These are phyloP conservation scores for Auricularia sp. DNA, from an alignment of 768 basidiomycete genomes.

Conservation along the genomic window DNA sequence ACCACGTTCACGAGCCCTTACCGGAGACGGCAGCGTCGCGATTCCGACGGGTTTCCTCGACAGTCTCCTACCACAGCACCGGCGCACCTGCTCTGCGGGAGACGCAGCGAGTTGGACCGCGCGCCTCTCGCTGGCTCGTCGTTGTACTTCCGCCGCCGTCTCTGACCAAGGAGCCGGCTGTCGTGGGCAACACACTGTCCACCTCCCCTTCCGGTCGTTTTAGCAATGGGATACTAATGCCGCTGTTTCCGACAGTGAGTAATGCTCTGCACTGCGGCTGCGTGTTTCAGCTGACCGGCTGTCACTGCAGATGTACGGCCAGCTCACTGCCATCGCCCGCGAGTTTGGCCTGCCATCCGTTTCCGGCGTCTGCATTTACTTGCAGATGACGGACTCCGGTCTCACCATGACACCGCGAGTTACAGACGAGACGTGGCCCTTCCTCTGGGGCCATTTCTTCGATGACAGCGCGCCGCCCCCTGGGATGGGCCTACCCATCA, in stretches of 20 bases:
- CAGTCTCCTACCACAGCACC: slow-evolving; percentile 47
- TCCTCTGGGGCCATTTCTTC: slow-evolving; percentile 53
- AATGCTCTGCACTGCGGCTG: slow-evolving; percentile 2
- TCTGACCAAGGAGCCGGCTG: slow-evolving; percentile 48
- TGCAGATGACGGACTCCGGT: slow-evolving; percentile 51
- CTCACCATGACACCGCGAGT: slow-evolving; percentile 54
- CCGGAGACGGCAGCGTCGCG: slow-evolving; percentile 21
- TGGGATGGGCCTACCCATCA: slow-evolving; percentile 42
- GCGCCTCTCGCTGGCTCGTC: slow-evolving; percentile 41
- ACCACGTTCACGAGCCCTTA: neutral
- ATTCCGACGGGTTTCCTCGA: slow-evolving; percentile 32
- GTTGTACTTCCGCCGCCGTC: slow-evolving; percentile 56
- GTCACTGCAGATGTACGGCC: slow-evolving; percentile 52
- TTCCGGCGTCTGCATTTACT: slow-evolving; percentile 67
- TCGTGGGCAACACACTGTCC: slow-evolving; percentile 46
- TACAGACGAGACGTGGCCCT: slow-evolving; percentile 67
- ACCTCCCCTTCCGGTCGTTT: slow-evolving; percentile 50
- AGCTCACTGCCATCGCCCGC: slow-evolving; percentile 66
- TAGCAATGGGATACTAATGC: slow-evolving; percentile 62
- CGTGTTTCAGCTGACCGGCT: slow-evolving; percentile 5
- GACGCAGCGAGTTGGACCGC: slow-evolving; percentile 5
- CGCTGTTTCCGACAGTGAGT: slow-evolving; percentile 60
- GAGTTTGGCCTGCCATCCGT: slow-evolving; percentile 77
- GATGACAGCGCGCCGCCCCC: slow-evolving; percentile 21
- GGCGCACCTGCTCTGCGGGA: slow-evolving; percentile 29